These are phyloP conservation scores for Fragaria ananassa DNA, from an alignment of 306 rosid species.

Conservation along the genomic window DNA sequence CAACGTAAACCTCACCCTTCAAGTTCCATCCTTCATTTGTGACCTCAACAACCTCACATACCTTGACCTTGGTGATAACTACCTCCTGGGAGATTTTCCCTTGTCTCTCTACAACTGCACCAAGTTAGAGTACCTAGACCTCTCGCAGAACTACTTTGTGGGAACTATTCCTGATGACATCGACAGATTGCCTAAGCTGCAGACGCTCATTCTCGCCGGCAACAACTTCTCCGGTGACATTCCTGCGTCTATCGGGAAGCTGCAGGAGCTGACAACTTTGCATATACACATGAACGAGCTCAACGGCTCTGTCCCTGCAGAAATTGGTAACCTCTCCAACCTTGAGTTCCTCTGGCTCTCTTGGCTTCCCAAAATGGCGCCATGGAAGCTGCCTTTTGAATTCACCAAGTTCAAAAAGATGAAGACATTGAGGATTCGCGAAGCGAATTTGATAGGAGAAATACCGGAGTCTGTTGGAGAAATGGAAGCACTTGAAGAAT, in stretches of 20 bases:
- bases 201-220: slow-evolving; percentile 39
- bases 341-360: slow-evolving; percentile 41
- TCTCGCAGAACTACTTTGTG: slow-evolving; percentile 44
- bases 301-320: slow-evolving; percentile 48
- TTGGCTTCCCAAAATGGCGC: slow-evolving; percentile 7
- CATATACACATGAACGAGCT: slow-evolving; percentile 22
- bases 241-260: slow-evolving; percentile 46
- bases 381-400: slow-evolving; percentile 33
- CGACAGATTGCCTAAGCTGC: slow-evolving; percentile 33
- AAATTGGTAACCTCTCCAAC: slow-evolving; percentile 56
- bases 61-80: slow-evolving; percentile 36
- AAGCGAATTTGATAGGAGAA: slow-evolving; percentile 47
- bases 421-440: slow-evolving; percentile 31
- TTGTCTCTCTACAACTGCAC: slow-evolving; percentile 49
- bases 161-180: slow-evolving; percentile 52
- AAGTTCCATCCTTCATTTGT: slow-evolving; percentile 61
- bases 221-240: slow-evolving; percentile 51
- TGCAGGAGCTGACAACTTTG: slow-evolving; percentile 40
- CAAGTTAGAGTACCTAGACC: slow-evolving; percentile 43
- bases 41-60: slow-evolving; percentile 55
- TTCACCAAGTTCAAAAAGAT: slow-evolving; percentile 51
- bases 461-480: slow-evolving; percentile 54
- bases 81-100: slow-evolving; percentile 50
- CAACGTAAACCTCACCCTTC: slow-evolving; percentile 14
- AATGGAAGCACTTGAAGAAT: slow-evolving; percentile 42